Percentiles rank a stretch among this genome's conserved stretches.
Conservation (phyloP, 1,284 basidiomycete species). For the Pholiota adiposa region DNA sequence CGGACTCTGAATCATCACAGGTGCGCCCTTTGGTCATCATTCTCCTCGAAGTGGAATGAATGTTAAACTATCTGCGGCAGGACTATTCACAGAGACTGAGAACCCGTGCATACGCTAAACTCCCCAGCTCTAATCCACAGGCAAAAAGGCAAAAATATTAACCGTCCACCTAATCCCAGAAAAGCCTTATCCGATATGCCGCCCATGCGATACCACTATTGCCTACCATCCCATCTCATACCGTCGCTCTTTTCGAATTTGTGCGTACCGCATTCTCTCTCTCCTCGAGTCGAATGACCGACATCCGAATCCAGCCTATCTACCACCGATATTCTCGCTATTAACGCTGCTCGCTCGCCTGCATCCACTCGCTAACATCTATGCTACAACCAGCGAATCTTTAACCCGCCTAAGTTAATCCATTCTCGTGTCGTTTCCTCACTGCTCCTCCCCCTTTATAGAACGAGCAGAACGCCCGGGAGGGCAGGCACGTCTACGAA, state of each 20-base stretch:
- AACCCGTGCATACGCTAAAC: slow-evolving; percentile 14
- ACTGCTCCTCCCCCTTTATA: slow-evolving; percentile 6
- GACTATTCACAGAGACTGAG: slow-evolving; percentile 14
- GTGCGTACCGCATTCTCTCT: not conserved
- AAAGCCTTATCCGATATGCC: not conserved
- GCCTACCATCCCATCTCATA: not conserved
- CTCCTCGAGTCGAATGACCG: not conserved
- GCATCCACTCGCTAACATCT: slow-evolving; percentile 8
- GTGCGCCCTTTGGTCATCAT: slow-evolving; percentile 1
- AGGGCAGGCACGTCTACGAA: no score
- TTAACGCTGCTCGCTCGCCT: not conserved
- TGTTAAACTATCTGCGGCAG: slow-evolving; percentile 1
- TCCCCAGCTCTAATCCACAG: slow-evolving; percentile 16
- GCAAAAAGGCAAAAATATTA: slow-evolving; percentile 17
- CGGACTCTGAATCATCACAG: slow-evolving; percentile 24
- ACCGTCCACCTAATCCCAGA: not conserved
- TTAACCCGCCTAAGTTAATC: slow-evolving; percentile 13
- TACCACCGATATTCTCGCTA: slow-evolving; percentile 3
- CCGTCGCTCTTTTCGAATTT: not conserved
- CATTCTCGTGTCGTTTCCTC: not conserved
- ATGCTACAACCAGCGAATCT: slow-evolving; percentile 5
- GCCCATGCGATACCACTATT: slow-evolving; percentile 4
- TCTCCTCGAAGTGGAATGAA: not conserved
- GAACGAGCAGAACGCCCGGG: not conserved
- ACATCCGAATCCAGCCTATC: not conserved